phyloP scores from a whole-genome alignment of 352 stramenopile species.

The Pythium pyrilobum region DNA sequence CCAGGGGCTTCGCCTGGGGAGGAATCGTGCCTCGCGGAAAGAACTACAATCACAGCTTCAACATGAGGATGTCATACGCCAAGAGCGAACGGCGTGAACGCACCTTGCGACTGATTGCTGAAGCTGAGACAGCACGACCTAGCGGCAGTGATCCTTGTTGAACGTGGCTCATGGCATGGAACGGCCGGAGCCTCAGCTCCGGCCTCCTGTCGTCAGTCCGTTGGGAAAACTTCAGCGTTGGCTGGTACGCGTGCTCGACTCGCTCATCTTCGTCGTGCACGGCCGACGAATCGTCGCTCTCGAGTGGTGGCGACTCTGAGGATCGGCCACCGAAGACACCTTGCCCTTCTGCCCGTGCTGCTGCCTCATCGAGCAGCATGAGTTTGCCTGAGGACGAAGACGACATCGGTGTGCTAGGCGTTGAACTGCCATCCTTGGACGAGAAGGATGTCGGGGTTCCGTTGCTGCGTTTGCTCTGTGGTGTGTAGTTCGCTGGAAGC shows the following conservation, averaged over 20 bases:
- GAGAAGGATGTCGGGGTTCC: constrained; percentile 12
- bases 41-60: constrained; percentile 11
- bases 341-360: neutral
- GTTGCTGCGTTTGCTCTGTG: constrained; percentile 19
- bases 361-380: constrained; percentile 13
- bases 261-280: constrained; percentile 4
- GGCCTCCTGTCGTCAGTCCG: neutral
- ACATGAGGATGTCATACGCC: neutral
- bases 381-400: constrained; percentile 20
- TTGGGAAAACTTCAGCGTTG: constrained; percentile 4
- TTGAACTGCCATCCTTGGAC: constrained; percentile 12
- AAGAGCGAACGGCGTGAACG: neutral
- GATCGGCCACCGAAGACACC: neutral
- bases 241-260: neutral
- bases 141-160: neutral
- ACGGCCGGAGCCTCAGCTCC: constrained; percentile 14
- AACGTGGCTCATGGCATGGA: neutral
- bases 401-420: constrained; percentile 14
- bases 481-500: constrained; percentile 57
- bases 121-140: neutral
- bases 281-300: constrained; percentile 7
- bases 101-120: constrained; percentile 11
- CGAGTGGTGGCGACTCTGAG: neutral
- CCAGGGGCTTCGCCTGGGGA: constrained; percentile 28
- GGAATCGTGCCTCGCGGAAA: constrained; percentile 43